Base-by-base conservation (phyloP, 768 basidiomycete species). In the Trametes elegans region DNA sequence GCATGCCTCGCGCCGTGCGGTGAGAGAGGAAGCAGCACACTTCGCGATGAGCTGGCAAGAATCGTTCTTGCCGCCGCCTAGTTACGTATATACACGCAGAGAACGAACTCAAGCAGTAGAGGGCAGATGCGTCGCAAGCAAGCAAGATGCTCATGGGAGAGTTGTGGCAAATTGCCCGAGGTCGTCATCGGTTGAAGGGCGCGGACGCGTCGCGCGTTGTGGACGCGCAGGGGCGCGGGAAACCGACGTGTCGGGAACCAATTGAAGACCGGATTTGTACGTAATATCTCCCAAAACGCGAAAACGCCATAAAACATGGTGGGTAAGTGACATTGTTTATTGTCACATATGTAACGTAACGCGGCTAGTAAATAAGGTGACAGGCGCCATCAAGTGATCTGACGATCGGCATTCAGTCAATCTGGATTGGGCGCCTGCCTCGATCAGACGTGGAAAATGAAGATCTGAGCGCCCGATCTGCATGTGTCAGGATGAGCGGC, bases 361-460 rank as follows among this genome's bases (percentile, higher is more conserved):
- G 24, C 39, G 34, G 21, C 35, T 24, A 38, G 29, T 40, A 49
- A 49, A 49, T 47, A 48, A 40, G 27, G 47, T 49, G 41, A 49
- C 31, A 56, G 48, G 50, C 55, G 55, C 55, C 48, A 35, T 48
- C 38, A 29, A 49, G 36, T 53, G 42, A 53, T 53, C 16, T n/a
- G 50, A 23, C 31, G 38, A 55, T 55, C 55, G 48, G 42, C 48
- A 50, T 57, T 50, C 55, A 57, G 49, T 57, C 43, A 57, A 57
- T 57, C 55, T 57, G 34, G 43, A 35, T 44, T 45, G 43, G 32
- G 42, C 49, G 55, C 49, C 49, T 13, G 38, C 13, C 28, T 44
- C 55, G 55, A 57, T 57, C 55, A 50, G 48, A 43, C 26, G 21
- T 36, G 41, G 32, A 35, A 34, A 29, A 26, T 47, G 49, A 41